Evolutionary conservation across 345 rosid species (phyloP), one percentile per base, ranked within the genome.

Genomic region (Leavenworthia alabamica): DNA sequence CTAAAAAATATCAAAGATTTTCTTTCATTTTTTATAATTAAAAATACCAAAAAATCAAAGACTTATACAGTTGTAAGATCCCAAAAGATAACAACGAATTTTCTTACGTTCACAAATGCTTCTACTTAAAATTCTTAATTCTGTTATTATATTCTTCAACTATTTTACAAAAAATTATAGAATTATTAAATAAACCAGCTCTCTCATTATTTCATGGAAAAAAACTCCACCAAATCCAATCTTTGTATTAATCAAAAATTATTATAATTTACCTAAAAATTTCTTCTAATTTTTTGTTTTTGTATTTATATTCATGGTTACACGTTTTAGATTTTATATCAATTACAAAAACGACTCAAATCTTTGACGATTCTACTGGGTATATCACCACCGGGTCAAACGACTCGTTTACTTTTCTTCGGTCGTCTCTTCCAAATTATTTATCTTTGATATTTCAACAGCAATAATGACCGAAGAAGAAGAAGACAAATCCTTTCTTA

Each of bases 331-430:
- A 22, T n/a, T 20, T 2, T 10, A 8, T 0, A 36, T 35, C 29
- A 54, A 43, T 5, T 2, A n/a, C n/a, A 43, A 45, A 26, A 54
- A 2, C 42, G 49, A 42, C 35, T 42, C 52, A 28, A 60, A 24
- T 0, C 67, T 52, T 68, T 68, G 73, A 68, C 57, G 20, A 70
- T 46, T 70, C 67, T 26, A 43, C 67, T n/a, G n/a, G n/a, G 6
- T 43, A 2, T 4, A 52, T 19, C 56, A 43, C 41, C 56, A 43
- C 41, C 67, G 73, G 62, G 73, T 44, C 74, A 62, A 70, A 46
- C 74, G 37, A 19, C 62, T 70, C 68, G 74, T 54, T 62, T 70
- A 70, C 68, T 62, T 62, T 61, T 69, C 73, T 53, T 27, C 43
- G 49, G 68, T 69, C 62, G 53, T 68, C 66, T 58, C 20, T 53